Evolutionary conservation across 2,329 filamentous ascomycete species (phyloP).

Genomic region (Ascochyta lentis): DNA sequence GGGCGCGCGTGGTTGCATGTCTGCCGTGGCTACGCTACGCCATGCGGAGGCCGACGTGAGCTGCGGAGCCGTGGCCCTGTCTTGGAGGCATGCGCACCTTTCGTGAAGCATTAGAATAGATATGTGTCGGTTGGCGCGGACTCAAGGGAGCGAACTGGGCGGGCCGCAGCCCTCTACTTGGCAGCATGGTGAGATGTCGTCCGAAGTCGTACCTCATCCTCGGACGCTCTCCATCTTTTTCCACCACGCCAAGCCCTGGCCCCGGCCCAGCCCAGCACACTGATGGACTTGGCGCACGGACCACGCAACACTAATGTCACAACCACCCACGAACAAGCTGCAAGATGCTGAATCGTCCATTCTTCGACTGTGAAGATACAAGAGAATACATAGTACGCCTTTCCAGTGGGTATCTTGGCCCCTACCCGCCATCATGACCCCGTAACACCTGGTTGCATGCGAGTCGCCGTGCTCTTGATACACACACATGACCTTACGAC

Average conservation of each 20-base stretch:
- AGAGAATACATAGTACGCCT: slow-evolving; percentile 18
- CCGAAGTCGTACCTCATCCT: slow-evolving; percentile 25
- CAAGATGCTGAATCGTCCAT: slow-evolving; percentile 17
- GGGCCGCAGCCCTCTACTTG: slow-evolving; percentile 55
- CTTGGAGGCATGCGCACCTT: slow-evolving; percentile 38
- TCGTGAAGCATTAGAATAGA: slow-evolving; percentile 36
- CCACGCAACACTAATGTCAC: neutral
- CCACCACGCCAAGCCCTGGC: slow-evolving; percentile 31
- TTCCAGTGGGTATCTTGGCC: slow-evolving; percentile 29
- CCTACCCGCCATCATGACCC: slow-evolving; percentile 7
- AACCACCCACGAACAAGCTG: neutral
- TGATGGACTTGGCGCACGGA: neutral
- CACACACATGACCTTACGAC: slow-evolving; percentile 2
- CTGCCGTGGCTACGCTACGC: slow-evolving; percentile 2
- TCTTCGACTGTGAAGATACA: slow-evolving; percentile 20
- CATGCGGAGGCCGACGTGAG: slow-evolving; percentile 13
- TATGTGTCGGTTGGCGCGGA: slow-evolving; percentile 30
- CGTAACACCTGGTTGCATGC: slow-evolving; percentile 14
- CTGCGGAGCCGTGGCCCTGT: neutral
- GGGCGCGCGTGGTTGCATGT: slow-evolving; percentile 4
- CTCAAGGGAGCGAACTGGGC: slow-evolving; percentile 35
- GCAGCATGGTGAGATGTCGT: slow-evolving; percentile 53
- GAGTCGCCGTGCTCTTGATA: neutral
- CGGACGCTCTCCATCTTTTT: slow-evolving; percentile 29
- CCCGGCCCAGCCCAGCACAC: neutral